Evolutionary conservation across 2,329 filamentous ascomycete genomes (phyloP), one percentile per base, ranked within the genome.

Genomic region (Fusarium agapanthi): DNA sequence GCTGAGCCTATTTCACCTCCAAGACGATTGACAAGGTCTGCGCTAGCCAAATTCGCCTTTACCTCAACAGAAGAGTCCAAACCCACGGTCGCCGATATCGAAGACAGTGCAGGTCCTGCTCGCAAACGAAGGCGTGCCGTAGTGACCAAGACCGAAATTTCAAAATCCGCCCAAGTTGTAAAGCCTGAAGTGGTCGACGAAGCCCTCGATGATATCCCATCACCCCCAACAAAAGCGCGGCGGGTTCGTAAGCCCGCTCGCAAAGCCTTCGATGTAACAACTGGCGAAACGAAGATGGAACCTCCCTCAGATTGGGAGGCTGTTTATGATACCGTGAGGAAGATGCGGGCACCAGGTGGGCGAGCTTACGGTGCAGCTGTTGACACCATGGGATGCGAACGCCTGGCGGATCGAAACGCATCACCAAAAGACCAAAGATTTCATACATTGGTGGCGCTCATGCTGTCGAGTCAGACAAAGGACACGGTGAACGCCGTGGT

Each of bases 351-450:
- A 9, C 80, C 83, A 0, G 87, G 86, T 7, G 87, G 87, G 12
- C 78, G 82, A 83, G 83, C 92, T 79, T 79, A 88, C 84, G 82
- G 92, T 88, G 96, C 96, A 2, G 93, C 95, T 1, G 96, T 99
- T 16, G 96, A 99, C 81, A 98, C 95, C 1, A 98, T 98, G 95
- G 96, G 96, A 16, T 99, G 96, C 82, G 95, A 95, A 82, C 88
- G 89, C 13, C 86, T 96, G 15, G 93, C 93, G 6, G 83, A 87
- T 53, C 80, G 83, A 22, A 81, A 76, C 4, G 86, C 87, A 16
- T 86, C 83, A 64, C 79, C 85, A 32, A 85, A 83, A 65, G 88
- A 89, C 78, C 90, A 90, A 79, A 89, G 95, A 12, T 95, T 97
- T 76, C 95, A 98, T 78, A 97, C 94, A 7, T 88, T 98, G 35